A percentile compares a stretch with the other conserved stretches of the same genome.
Conservation (phyloP, 1,284 basidiomycete genomes). For the Coniophora puteana region DNA sequence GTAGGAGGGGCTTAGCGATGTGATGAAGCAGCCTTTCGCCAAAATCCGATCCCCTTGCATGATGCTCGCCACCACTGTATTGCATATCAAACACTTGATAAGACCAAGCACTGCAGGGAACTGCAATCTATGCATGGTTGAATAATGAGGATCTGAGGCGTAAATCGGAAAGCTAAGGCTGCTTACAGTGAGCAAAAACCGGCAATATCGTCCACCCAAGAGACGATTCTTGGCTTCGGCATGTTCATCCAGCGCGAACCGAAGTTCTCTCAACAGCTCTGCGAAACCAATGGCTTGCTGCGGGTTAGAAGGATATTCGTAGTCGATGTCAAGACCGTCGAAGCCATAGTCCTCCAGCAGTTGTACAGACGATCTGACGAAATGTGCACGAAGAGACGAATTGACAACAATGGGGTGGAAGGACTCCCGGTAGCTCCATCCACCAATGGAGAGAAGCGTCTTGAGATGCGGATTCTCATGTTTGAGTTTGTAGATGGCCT, state of each 20-base stretch:
- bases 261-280: conserved; percentile 65
- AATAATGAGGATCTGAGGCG: conserved; percentile 3
- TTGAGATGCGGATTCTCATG: conserved; percentile 84
- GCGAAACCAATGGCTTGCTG: conserved; percentile 73
- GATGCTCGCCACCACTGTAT: too few species aligned
- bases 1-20: too few species aligned
- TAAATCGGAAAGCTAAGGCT: neutral
- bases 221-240: conserved; percentile 56
- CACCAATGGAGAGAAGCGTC: conserved; percentile 83
- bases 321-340: conserved; percentile 79
- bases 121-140: conserved; percentile 62
- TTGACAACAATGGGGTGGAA: conserved; percentile 76
- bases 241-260: conserved; percentile 66
- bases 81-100: conserved; percentile 75
- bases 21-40: too few species aligned
- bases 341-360: conserved; percentile 80
- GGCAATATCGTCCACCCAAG: conserved; percentile 53
- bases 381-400: conserved; percentile 60
- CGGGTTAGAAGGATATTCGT: conserved; percentile 78
- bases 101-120: conserved; percentile 89
- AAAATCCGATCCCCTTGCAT: too few species aligned
- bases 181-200: conserved; percentile 72
- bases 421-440: conserved; percentile 84
- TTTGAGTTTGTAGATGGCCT: conserved; percentile 89
- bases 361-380: conserved; percentile 75